These are phyloP conservation scores for Pythium brachiatum DNA, from an alignment of 352 stramenopile genomes.

Conservation along the genomic window DNA sequence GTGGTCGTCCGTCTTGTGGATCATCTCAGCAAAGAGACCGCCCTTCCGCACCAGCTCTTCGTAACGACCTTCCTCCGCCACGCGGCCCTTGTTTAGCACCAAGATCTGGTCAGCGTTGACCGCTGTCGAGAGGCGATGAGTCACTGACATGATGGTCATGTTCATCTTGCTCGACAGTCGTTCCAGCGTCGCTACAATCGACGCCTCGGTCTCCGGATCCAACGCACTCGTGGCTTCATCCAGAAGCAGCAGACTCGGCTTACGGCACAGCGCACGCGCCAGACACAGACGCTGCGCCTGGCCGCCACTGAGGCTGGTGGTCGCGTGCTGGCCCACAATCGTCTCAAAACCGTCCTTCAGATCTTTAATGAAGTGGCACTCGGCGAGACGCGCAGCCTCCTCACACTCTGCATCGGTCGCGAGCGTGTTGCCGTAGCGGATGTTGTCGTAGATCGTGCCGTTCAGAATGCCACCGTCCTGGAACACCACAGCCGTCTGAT, in stretches of 20 bases:
- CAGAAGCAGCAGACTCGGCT: constrained; percentile 75
- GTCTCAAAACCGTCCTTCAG: constrained; percentile 83
- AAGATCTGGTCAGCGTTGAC: constrained; percentile 81
- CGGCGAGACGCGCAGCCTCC: constrained; percentile 70
- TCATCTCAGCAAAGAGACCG: constrained; percentile 84
- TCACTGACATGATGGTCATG: constrained; percentile 90
- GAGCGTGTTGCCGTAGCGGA: constrained; percentile 73
- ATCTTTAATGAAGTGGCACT: constrained; percentile 82
- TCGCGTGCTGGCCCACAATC: constrained; percentile 83
- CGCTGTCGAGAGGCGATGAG: constrained; percentile 80
- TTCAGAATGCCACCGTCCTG: constrained; percentile 87
- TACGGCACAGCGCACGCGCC: constrained; percentile 74
- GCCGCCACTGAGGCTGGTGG: constrained; percentile 82
- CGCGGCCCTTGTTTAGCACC: constrained; percentile 69
- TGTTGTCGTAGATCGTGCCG: constrained; percentile 87
- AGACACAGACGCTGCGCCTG: constrained; percentile 87
- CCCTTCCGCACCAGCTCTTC: constrained; percentile 65
- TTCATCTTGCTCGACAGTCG: constrained; percentile 80
- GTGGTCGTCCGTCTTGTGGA: constrained; percentile 66
- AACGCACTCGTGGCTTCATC: constrained; percentile 87
- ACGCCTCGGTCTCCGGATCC: constrained; percentile 84
- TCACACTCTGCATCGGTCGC: constrained; percentile 80
- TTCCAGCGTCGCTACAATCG: constrained; percentile 80
- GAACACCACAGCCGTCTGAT: constrained; percentile 85
- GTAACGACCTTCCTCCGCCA: constrained; percentile 79